Evolutionary conservation across 1,284 basidiomycete genomes (phyloP).

Genomic region (Ganoderma boninense): DNA sequence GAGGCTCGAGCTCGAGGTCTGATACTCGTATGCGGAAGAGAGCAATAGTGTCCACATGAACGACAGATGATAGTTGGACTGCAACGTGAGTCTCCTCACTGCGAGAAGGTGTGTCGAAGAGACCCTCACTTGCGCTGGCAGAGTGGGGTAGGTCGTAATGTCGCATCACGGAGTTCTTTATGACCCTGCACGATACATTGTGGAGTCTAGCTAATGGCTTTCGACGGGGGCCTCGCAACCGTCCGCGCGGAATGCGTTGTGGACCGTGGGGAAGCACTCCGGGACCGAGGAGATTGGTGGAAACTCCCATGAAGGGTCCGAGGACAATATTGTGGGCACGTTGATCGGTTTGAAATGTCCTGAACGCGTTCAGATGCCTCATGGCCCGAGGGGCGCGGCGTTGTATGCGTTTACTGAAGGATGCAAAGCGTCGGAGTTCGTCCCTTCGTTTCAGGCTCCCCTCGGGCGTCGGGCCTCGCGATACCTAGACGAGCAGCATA

Average conservation of each 20-base stretch:
- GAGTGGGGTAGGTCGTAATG: neutral
- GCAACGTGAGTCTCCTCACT: neutral
- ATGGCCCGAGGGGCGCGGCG: neutral
- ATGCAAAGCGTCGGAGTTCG: neutral
- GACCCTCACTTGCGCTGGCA: neutral
- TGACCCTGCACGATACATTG: neutral
- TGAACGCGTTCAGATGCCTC: neutral
- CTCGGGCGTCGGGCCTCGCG: neutral
- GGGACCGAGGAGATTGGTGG: slow-evolving; percentile 2
- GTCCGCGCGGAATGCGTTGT: neutral
- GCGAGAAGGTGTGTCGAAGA: neutral
- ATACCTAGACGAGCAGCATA: neutral
- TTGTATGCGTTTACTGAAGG: neutral
- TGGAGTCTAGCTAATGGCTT: too few relatives aligned
- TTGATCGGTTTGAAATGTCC: neutral
- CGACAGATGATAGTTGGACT: neutral
- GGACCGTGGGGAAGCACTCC: neutral
- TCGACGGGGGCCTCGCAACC: neutral
- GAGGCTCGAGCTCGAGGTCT: neutral
- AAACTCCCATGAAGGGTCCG: neutral
- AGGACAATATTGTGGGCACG: neutral
- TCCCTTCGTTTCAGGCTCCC: neutral
- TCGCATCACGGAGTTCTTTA: neutral
- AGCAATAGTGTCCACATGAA: neutral
- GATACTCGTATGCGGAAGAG: neutral